Percentiles rank a stretch among this genome's conserved stretches.
Evolutionary conservation across 2,329 filamentous ascomycete genomes (phyloP).

Genomic region (Penicillium vulpinum): DNA sequence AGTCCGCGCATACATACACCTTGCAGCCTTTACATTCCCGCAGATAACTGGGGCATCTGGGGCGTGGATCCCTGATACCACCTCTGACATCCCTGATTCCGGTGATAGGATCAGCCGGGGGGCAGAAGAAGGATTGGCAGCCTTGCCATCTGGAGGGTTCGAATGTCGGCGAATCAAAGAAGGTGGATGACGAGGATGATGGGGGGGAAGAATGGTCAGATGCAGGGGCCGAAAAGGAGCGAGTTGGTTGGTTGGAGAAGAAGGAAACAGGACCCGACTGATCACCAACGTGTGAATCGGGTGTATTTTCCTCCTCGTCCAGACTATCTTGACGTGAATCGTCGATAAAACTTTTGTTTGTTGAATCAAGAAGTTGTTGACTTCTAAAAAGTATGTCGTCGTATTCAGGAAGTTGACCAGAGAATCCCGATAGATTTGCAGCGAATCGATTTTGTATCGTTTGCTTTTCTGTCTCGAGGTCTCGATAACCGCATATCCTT

Average conservation of each 20-base stretch:
- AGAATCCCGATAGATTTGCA: slow-evolving; percentile 16
- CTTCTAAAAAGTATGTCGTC: slow-evolving; percentile 34
- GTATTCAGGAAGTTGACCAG: slow-evolving; percentile 23
- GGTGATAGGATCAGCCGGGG: slow-evolving; percentile 20
- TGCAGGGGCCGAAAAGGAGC: slow-evolving; percentile 41
- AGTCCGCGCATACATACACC: slow-evolving; percentile 50
- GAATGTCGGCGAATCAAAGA: slow-evolving; percentile 37
- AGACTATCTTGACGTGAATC: slow-evolving; percentile 32
- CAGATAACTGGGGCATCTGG: slow-evolving; percentile 45
- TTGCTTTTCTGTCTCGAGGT: slow-evolving; percentile 53
- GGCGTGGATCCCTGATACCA: slow-evolving; percentile 46
- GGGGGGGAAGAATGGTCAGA: slow-evolving; percentile 44
- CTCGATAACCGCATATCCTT: slow-evolving; percentile 58
- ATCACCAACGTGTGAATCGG: slow-evolving; percentile 20
- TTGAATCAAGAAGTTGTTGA: slow-evolving; percentile 32
- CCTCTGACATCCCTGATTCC: slow-evolving; percentile 18
- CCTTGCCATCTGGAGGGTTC: slow-evolving; percentile 46
- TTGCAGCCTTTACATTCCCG: slow-evolving; percentile 49
- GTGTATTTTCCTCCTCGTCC: slow-evolving; percentile 28
- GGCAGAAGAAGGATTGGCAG: slow-evolving; percentile 52
- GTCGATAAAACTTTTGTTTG: slow-evolving; percentile 39
- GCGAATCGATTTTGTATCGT: slow-evolving; percentile 36
- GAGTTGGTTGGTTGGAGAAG: slow-evolving; percentile 32
- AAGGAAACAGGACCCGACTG: slow-evolving; percentile 20
- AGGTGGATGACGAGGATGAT: slow-evolving; percentile 41